Evolutionary conservation across 371 early-diverging fungal genomes (phyloP).

Genomic region (Mucor ambiguus): DNA sequence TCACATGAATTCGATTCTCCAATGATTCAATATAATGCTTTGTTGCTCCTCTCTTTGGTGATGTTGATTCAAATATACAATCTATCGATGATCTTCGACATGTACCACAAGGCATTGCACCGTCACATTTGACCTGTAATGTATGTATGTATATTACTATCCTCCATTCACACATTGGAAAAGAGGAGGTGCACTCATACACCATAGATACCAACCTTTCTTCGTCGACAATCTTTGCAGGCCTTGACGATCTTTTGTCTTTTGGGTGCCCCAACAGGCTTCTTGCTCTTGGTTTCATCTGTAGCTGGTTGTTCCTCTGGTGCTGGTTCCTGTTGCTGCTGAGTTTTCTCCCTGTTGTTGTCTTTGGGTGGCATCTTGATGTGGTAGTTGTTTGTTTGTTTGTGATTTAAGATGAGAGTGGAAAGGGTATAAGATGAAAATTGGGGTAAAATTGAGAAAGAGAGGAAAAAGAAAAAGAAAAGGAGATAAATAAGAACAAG

Average conservation of each 20-base stretch:
- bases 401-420: background rate
- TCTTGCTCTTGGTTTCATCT: conserved; percentile 7
- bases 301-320: no score
- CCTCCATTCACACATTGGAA: background rate
- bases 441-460: conserved; percentile 11
- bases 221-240: conserved; percentile 33
- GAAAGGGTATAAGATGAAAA: background rate
- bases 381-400: background rate
- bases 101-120: conserved; percentile 30
- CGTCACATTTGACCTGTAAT: conserved; percentile 35
- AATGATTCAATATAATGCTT: conserved; percentile 34
- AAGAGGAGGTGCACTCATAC: background rate
- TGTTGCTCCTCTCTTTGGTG: conserved; percentile 31
- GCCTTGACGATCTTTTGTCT: conserved; percentile 35
- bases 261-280: conserved; percentile 15
- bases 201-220: conserved; percentile 20
- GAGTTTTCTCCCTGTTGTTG: conserved; percentile 7
- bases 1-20: conserved; percentile 25
- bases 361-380: conserved; percentile 7
- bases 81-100: conserved; percentile 29
- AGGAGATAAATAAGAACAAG: background rate
- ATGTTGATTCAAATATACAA: conserved; percentile 32
- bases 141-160: background rate
- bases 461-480: background rate
- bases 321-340: background rate